Percentiles rank a stretch among this genome's conserved stretches.
Evolutionary conservation across 2,329 filamentous ascomycete species (phyloP).

Genomic region (Penicillium sp.): DNA sequence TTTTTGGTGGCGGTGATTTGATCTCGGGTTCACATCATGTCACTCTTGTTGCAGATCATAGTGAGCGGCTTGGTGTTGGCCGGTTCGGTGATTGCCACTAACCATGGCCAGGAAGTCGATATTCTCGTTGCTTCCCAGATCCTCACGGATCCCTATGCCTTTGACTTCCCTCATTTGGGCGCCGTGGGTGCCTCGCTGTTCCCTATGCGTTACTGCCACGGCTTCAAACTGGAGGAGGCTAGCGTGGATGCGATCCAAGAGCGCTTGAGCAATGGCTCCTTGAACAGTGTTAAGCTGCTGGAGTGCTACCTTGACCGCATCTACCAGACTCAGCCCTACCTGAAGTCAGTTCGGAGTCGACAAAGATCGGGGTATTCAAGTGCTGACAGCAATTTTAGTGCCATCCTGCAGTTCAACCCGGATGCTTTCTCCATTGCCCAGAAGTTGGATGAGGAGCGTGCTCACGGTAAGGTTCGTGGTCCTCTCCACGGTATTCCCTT

Average conservation of each 20-base stretch:
- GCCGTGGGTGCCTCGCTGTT: constrained; percentile 45
- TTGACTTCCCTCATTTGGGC: constrained; percentile 39
- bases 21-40: constrained; percentile 10
- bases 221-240: constrained; percentile 62
- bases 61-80: constrained; percentile 22
- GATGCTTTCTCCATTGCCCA: constrained; percentile 61
- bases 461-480: constrained; percentile 53
- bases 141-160: constrained; percentile 29
- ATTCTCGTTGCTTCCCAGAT: constrained; percentile 32
- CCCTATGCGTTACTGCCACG: constrained; percentile 59
- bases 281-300: constrained; percentile 57
- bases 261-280: constrained; percentile 50
- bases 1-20: constrained; percentile 12
- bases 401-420: constrained; percentile 62
- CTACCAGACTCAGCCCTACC: constrained; percentile 60
- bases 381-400: constrained; percentile 17
- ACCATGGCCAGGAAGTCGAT: constrained; percentile 12
- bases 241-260: constrained; percentile 64
- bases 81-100: constrained; percentile 14
- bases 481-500: constrained; percentile 72
- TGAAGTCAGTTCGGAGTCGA: constrained; percentile 48
- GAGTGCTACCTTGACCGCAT: constrained; percentile 60
- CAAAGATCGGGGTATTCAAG: not conserved
- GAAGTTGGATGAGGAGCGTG: constrained; percentile 57
- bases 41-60: constrained; percentile 17